Evolutionary conservation across 495 filamentous ascomycete species (phyloP).

Genomic region (Penicillium cataractarum): DNA sequence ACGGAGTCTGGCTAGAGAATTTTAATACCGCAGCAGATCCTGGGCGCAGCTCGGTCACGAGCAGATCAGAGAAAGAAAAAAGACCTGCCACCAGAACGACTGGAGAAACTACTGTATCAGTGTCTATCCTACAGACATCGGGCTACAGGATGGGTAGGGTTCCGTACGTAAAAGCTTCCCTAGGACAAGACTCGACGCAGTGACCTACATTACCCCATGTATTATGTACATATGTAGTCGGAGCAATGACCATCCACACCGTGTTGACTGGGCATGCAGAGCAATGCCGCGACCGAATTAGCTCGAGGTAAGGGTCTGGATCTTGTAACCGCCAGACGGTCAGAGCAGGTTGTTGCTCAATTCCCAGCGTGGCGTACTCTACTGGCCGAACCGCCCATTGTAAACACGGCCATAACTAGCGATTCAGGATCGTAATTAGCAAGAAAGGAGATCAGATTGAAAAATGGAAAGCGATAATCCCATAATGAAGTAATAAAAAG

Average conservation of each 20-base stretch:
- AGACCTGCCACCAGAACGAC: too few species aligned
- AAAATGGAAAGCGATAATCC: background rate
- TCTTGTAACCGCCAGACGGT: conserved; percentile 10
- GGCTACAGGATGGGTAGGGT: background rate
- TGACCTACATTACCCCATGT: background rate
- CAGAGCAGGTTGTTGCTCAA: conserved; percentile 28
- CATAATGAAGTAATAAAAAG: background rate
- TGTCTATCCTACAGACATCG: background rate
- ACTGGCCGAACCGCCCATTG: conserved; percentile 26
- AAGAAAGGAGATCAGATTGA: background rate
- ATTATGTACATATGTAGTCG: background rate
- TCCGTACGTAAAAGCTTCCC: background rate
- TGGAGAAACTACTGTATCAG: too few species aligned
- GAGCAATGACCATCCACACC: conserved; percentile 2
- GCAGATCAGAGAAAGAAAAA: background rate
- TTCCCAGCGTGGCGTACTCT: conserved; percentile 26
- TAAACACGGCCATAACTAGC: conserved; percentile 22
- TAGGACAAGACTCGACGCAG: background rate
- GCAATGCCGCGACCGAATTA: conserved; percentile 14
- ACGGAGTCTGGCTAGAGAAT: conserved; percentile 9
- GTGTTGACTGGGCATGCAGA: conserved; percentile 5
- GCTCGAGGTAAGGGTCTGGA: conserved; percentile 29
- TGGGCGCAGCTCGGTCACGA: conserved; percentile 2
- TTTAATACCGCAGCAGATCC: conserved; percentile 1
- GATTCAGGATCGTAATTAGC: background rate